Percentiles rank a stretch among this genome's conserved stretches.
Conservation (phyloP, 495 filamentous ascomycete genomes). For the Aspergillus conjunctus region DNA sequence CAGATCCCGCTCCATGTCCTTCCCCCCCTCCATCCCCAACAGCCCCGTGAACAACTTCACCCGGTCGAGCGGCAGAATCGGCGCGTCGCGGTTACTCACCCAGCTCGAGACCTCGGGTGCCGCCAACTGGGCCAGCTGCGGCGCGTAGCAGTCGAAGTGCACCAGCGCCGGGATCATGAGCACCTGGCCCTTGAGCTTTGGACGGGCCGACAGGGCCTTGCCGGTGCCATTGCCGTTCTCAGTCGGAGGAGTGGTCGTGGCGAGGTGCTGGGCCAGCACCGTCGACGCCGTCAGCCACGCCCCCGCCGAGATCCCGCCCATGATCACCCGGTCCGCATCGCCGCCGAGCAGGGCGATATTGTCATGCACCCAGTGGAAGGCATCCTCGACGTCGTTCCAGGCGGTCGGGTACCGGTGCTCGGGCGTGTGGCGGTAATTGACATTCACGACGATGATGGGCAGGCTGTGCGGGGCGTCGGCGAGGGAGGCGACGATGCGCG, state of each 20-base stretch:
- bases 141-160: constrained; percentile 34
- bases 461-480: constrained; percentile 10
- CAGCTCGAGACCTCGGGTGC: constrained; percentile 39
- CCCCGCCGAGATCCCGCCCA: constrained; percentile 53
- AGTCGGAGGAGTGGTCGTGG: too few relatives aligned
- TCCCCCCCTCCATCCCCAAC: constrained; percentile 23
- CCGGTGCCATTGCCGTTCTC: too few relatives aligned
- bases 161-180: constrained; percentile 48
- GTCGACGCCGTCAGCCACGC: constrained; percentile 48
- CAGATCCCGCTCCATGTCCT: constrained; percentile 30
- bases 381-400: constrained; percentile 50
- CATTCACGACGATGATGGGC: constrained; percentile 44
- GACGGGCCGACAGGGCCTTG: constrained; percentile 27
- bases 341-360: constrained; percentile 35
- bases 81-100: constrained; percentile 43
- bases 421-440: constrained; percentile 53
- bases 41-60: constrained; percentile 38
- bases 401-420: constrained; percentile 45
- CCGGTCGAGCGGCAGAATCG: constrained; percentile 35
- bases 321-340: constrained; percentile 34
- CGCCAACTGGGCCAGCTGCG: constrained; percentile 37
- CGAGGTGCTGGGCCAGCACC: constrained; percentile 33
- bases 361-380: constrained; percentile 48
- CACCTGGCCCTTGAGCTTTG: constrained; percentile 43
- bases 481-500: constrained; percentile 38